Evolutionary conservation across 1,284 basidiomycete genomes (phyloP), one percentile per base, ranked within the genome.

Genomic region (Ceratobasidium sp.): DNA sequence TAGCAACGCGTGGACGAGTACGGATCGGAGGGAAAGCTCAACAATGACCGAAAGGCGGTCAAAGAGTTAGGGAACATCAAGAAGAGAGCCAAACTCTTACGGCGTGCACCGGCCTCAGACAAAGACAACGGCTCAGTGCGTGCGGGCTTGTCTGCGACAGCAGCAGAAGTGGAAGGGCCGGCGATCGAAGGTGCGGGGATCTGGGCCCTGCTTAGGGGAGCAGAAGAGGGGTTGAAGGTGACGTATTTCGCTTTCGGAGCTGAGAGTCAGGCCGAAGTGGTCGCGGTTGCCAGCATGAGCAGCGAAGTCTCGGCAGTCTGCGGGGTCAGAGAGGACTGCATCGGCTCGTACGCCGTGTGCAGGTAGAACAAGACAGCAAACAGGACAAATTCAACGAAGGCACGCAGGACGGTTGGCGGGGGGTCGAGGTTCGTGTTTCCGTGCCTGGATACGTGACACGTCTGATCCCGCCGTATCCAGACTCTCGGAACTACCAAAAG

Each of bases 31-130:
- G 90, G 90, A 64, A 91, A 92, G 80, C 88, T 96, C 73, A 94
- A 96, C 81, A 93, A 94, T 35, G 95, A 96, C 84, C 95, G 96
- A 85, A 92, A 88, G 80, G 89, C 91, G 33, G 88, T 90, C 80
- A 94, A 93, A 81, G 95, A 96, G 82, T 86, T 96, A 18, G 91
- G 90, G 60, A 94, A 96, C 79, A 89, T 96, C 12, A 96, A 89
- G 85, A 94, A 94, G 3, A 94, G 95, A 35, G 88, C 86, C 50
- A 96, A 87, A 77, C 89, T 89, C 68, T 86, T 85, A 78, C 95
- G 85, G 69, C 92, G 89, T 30, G 83, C 85, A 84, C 87, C 87
- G 64, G 91, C 84, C 83, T 93, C 92, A 54, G 83, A 80, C 92
- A 92, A 94, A 4, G 91, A 88, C 10, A 91, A 91, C 4, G 65